Base-by-base conservation (phyloP, 139 green algal species). In the Auxenochlorella pyrenoidosa region DNA sequence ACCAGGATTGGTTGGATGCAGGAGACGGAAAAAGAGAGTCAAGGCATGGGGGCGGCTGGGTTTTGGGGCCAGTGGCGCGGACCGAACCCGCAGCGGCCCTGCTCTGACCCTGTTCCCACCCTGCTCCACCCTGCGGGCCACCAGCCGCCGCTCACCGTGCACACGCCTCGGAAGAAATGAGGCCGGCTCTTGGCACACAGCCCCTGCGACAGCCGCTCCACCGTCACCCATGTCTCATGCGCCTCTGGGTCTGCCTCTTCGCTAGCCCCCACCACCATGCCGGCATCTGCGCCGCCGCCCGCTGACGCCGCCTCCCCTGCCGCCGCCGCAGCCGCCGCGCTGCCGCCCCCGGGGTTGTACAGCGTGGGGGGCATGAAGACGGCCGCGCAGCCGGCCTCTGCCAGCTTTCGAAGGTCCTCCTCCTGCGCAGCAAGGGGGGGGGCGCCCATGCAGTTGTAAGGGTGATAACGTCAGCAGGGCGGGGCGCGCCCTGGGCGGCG, bases 131-230 rank as follows among this genome's bases (percentile, higher is more conserved):
- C n/a, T n/a, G n/a, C n/a, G n/a, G n/a, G n/a, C n/a, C n/a, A n/a
- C n/a, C n/a, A n/a, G n/a, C n/a, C 32, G 34, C 15, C 18, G 22
- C 75, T 30, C 75, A 98, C 97, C 58, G 98, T 99, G 54, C 94
- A 95, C 19, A 99, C 98, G 16, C 98, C 98, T n/a, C 95, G 89
- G 92, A 99, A 99, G 88, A 99, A 99, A 89, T 98, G 94, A 0
- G 98, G 98, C 1, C 98, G 92, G 5, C 92, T 95, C 15, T 68
- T 54, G 15, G 95, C 96, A 86, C 97, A 99, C 43, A 99, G 90
- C 0, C 93, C 93, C 76, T 91, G 88, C 16, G 98, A 94, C 83
- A 99, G 90, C 22, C 90, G 86, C 86, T 98, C 94, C 66, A 98
- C 91, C 6, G 51, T 60, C 18, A 99, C 93, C 80, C 91, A 98